These are phyloP conservation scores for Trichophyton rubrum DNA, from an alignment of 2,329 filamentous ascomycete species.

Conservation along the genomic window DNA sequence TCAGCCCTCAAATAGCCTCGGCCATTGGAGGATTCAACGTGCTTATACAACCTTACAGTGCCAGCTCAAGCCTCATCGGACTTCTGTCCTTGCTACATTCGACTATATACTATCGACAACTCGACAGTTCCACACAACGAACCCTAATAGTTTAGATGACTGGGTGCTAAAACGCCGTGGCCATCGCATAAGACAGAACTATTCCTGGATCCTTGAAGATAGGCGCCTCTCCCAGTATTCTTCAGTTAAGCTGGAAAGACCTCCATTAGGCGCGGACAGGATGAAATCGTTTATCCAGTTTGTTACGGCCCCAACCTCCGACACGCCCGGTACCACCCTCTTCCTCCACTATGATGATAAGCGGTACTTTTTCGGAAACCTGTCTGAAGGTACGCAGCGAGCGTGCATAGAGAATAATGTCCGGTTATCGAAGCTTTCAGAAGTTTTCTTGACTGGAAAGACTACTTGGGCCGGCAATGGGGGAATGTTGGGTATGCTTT, in stretches of 20 bases:
- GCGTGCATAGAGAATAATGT: constrained; percentile 56
- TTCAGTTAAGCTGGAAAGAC: neutral
- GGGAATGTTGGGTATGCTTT: constrained; percentile 70
- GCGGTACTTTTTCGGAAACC: constrained; percentile 72
- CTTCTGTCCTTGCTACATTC: neutral
- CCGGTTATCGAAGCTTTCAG: constrained; percentile 51
- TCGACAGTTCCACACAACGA: neutral
- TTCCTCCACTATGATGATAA: constrained; percentile 68
- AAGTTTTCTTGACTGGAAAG: constrained; percentile 72
- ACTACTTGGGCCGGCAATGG: constrained; percentile 65
- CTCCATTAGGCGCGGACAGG: neutral
- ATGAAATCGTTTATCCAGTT: constrained; percentile 70
- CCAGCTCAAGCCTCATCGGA: neutral
- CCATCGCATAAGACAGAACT: neutral
- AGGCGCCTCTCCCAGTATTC: neutral
- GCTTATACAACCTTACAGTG: neutral
- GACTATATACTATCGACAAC: neutral
- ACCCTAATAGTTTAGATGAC: neutral
- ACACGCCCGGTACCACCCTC: constrained; percentile 70
- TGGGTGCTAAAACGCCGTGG: neutral
- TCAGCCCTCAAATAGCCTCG: neutral
- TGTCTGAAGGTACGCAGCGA: constrained; percentile 76
- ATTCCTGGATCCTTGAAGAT: constrained; percentile 2
- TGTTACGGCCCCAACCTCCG: constrained; percentile 69
- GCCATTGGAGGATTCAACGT: neutral